Percentiles rank a stretch among this genome's conserved stretches.
phyloP scores from a whole-genome alignment of 2,329 filamentous ascomycete species.

The Phaeosphaeria sp. region DNA sequence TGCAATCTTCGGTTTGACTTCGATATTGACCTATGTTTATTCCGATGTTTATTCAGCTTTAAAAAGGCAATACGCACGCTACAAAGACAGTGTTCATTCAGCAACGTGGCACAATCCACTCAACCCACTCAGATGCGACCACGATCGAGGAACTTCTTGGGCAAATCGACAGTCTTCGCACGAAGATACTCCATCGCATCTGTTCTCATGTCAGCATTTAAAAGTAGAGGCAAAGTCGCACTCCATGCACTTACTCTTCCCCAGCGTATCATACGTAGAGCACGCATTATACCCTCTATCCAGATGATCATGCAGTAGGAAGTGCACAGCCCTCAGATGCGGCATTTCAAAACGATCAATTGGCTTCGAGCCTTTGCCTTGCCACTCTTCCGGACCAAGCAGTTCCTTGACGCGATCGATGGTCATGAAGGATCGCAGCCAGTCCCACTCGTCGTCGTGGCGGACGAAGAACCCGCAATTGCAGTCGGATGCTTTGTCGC shows the following conservation, averaged over 20 bases:
- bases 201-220: not conserved
- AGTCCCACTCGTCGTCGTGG: slow-evolving; percentile 34
- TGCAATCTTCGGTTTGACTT: too few relatives aligned
- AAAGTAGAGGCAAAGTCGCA: too few relatives aligned
- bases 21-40: too few relatives aligned
- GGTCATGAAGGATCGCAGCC: slow-evolving; percentile 28
- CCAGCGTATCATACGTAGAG: slow-evolving; percentile 21
- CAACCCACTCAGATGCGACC: slow-evolving; percentile 10
- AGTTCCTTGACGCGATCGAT: slow-evolving; percentile 24
- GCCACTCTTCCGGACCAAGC: slow-evolving; percentile 27
- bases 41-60: too few relatives aligned
- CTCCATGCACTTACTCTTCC: slow-evolving; percentile 13
- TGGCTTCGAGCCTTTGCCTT: slow-evolving; percentile 15
- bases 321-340: slow-evolving; percentile 22
- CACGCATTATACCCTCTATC: slow-evolving; percentile 25
- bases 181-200: slow-evolving; percentile 19
- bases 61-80: too few relatives aligned
- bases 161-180: slow-evolving; percentile 22
- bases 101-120: not conserved
- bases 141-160: slow-evolving; percentile 19
- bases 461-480: slow-evolving; percentile 34
- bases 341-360: slow-evolving; percentile 25
- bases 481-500: slow-evolving; percentile 31
- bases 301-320: slow-evolving; percentile 35
- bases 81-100: too few relatives aligned